Base-by-base conservation (phyloP, 495 filamentous ascomycete genomes). In the Halenospora varia region DNA sequence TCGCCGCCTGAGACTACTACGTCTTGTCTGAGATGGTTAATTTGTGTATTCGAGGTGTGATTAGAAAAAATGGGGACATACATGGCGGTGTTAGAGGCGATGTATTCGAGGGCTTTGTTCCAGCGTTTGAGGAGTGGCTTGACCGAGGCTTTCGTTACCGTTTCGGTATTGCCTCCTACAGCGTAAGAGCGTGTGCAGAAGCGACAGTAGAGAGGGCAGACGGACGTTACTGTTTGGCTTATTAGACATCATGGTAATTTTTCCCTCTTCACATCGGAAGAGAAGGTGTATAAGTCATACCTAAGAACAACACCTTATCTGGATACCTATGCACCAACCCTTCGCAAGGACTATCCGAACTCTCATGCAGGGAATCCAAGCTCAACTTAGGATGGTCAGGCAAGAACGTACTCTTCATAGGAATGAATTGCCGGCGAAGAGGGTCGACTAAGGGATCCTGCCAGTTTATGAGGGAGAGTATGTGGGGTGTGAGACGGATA, bases 1-100 rank as follows among this genome's bases (percentile, higher is more conserved):
- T 84, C 82, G 18, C 82, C 82, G 8, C 82, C 82, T 0, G 82
- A 84, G 4, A 84, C 71, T 6, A 83, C 81, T 25, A 84, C 72
- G 56, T 84, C 82, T 18, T 73, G 69, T n/a, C n/a, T n/a, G n/a
- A n/a, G n/a, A n/a, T n/a, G n/a, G n/a, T n/a, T n/a, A n/a, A n/a
- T n/a, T n/a, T n/a, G n/a, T n/a, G n/a, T n/a, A n/a, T n/a, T n/a
- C n/a, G n/a, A n/a, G n/a, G n/a, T n/a, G n/a, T n/a, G n/a, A n/a
- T n/a, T n/a, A n/a, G n/a, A n/a, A n/a, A n/a, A n/a, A n/a, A n/a
- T n/a, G n/a, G n/a, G n/a, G n/a, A n/a, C n/a, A n/a, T n/a, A 10
- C 84, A 62, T 0, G 47, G 66, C 0, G 78, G 73, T 25, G 70
- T 73, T 35, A 64, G 64, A 57, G n/a, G 72, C 71, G 53, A 85